Percentiles rank a stretch among this genome's conserved stretches.
These are phyloP conservation scores for Zarea fungicola DNA, from an alignment of 2,329 filamentous ascomycete species.

Conservation along the genomic window DNA sequence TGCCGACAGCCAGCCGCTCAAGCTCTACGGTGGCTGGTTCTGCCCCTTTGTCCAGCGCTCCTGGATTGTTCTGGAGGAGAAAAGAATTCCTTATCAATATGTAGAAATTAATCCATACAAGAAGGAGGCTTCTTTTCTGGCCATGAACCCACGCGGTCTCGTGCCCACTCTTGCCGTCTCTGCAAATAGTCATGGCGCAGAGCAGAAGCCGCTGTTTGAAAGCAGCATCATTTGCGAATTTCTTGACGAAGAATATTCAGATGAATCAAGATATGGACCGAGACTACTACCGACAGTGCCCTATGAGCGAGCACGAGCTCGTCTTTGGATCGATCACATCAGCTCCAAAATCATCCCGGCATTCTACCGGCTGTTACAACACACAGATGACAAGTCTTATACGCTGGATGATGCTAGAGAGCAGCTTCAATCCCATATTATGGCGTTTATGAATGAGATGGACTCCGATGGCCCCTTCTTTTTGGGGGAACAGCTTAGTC, in stretches of 20 bases:
- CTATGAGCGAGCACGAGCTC: conserved; percentile 59
- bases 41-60: conserved; percentile 65
- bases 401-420: conserved; percentile 48
- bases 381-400: conserved; percentile 44
- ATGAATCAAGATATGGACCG: conserved; percentile 35
- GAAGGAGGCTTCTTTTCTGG: conserved; percentile 62
- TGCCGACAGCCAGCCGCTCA: conserved; percentile 45
- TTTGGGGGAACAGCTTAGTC: conserved; percentile 53
- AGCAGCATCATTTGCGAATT: conserved; percentile 70
- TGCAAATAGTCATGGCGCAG: conserved; percentile 21
- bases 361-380: conserved; percentile 60
- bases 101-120: conserved; percentile 74
- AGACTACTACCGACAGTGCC: conserved; percentile 54
- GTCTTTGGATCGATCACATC: conserved; percentile 72
- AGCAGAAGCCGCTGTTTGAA: conserved; percentile 62
- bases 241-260: conserved; percentile 63
- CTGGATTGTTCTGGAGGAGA: conserved; percentile 70
- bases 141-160: conserved; percentile 68
- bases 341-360: conserved; percentile 60
- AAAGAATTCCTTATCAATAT: conserved; percentile 68
- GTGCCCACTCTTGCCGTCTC: conserved; percentile 63
- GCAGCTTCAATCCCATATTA: conserved; percentile 55
- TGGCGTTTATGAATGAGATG: conserved; percentile 59
- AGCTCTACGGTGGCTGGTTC: conserved; percentile 72
- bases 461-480: conserved; percentile 57